A percentile compares a stretch with the other conserved stretches of the same genome.
Evolutionary conservation across 2,329 filamentous ascomycete species (phyloP).

Genomic region (Balansia obtecta): DNA sequence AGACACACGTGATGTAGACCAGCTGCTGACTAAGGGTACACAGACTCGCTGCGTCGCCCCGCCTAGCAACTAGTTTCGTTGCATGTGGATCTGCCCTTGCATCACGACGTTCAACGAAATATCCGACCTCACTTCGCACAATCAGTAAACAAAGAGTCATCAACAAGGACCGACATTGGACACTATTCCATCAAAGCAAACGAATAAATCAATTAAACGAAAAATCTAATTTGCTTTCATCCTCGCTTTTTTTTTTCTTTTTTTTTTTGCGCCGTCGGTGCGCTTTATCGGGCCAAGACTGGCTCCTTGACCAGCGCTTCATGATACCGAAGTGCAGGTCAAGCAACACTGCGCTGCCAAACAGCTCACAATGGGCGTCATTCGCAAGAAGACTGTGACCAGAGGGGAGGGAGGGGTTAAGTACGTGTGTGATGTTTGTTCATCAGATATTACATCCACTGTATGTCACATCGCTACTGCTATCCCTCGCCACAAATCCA

Average conservation of each 20-base stretch:
- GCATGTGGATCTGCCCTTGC: slow-evolving; percentile 2
- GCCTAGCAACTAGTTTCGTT: neutral
- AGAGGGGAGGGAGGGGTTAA: slow-evolving; percentile 81
- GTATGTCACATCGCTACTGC: slow-evolving; percentile 39
- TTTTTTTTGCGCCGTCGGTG: slow-evolving; percentile 4
- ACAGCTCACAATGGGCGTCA: slow-evolving; percentile 61
- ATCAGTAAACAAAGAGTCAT: slow-evolving; percentile 9
- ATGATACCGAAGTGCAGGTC: neutral
- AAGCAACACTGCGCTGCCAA: neutral
- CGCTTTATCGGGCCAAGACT: neutral
- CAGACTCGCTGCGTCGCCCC: neutral
- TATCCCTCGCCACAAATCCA: neutral
- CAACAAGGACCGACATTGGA: slow-evolving; percentile 6
- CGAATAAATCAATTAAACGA: slow-evolving; percentile 10
- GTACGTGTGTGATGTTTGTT: slow-evolving; percentile 96
- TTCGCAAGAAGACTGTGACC: slow-evolving; percentile 86
- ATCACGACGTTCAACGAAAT: slow-evolving; percentile 6
- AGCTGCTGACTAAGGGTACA: neutral
- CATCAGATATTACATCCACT: slow-evolving; percentile 91
- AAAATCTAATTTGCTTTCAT: slow-evolving; percentile 9
- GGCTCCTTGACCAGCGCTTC: neutral
- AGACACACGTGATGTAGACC: neutral
- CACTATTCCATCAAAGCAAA: slow-evolving; percentile 18
- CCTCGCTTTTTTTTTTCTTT: slow-evolving; percentile 3
- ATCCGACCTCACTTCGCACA: slow-evolving; percentile 9